Evolutionary conservation across 495 filamentous ascomycete genomes (phyloP), one percentile per base, ranked within the genome.

Genomic region (Trichoderma virens): DNA sequence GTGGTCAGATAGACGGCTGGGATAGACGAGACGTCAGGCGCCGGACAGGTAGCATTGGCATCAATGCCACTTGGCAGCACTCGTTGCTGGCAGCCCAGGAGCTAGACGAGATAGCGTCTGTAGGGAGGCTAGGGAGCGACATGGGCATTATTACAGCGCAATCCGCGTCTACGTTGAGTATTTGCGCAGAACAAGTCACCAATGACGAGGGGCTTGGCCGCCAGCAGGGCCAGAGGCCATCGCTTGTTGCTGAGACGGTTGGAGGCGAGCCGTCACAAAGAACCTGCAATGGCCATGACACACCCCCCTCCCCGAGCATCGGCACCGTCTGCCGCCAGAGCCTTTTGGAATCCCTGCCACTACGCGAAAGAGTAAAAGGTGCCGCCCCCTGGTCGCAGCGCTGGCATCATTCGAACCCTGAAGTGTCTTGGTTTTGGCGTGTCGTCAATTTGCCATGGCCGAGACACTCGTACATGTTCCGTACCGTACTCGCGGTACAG

Each of bases 301-400:
- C 18, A 47, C 43, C 18, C 43, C 43, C 45, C 43, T 13, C 43
- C 51, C 51, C 51, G 51, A 56, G n/a, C 51, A 56, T 56, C 51
- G 51, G 51, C 51, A 56, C 51, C 51, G 23, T 56, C 51, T 56
- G 51, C 51, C 51, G 51, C 51, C 51, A 56, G n/a, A 23, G n/a
- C 1, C 38, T 18, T 16, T 47, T 47, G 18, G n/a, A 14, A 56
- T 30, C 51, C 51, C 51, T 56, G 51, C 16, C 27, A 8, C 25
- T 56, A 56, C 51, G 51, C 51, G 20, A 56, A 56, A 56, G 51
- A 56, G 51, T 27, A 56, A 30, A 56, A 56, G 28, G 51, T 56
- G 51, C 51, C 51, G 51, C 51, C 51, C 51, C 51, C 51, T 56
- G 51, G 51, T 56, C 51, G 51, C 5, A 16, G 51, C 27, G 51